Evolutionary conservation across 2,329 filamentous ascomycete species (phyloP), one percentile per base, ranked within the genome.

Genomic region (Passalora sequoiae): DNA sequence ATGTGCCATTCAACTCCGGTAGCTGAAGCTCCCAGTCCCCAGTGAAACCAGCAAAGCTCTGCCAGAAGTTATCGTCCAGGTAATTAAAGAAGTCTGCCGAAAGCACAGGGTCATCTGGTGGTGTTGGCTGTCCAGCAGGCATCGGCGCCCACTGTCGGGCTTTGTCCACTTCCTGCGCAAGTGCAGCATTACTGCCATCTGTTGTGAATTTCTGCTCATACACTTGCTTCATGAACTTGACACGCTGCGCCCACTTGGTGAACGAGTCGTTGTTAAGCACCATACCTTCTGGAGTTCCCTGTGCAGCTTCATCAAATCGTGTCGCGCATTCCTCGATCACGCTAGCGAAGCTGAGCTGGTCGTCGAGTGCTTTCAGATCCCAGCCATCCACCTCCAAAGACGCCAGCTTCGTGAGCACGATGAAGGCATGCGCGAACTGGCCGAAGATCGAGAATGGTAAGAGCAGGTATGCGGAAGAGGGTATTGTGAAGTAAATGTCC

Each of bases 361-460:
- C 46, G 17, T 47, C 46, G 6, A 58, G 29, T 9, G 44, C 46
- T 16, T 45, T 48, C 7, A 55, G 28, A 39, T 59, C 56, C 59
- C 59, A 61, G 27, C 56, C 57, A n/a, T 60, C 57, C 25, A 55
- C 37, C 4, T 62, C 59, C 7, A 62, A 51, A 2, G 52, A 49
- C 4, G 57, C 58, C 4, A 61, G 50, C 17, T 55, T 55, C 2
- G 53, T 57, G 15, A 60, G 44, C 3, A 52, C 49, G 31, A 62
- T 59, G 41, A 61, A 60, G 6, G 47, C 47, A 32, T 61, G 56
- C 6, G 55, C 59, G 31, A 60, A 61, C 37, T 60, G 57, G 7
- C 48, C 57, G 27, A 60, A 60, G 6, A 55, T 45, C 4, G 54
- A 49, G 47, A 61, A 62, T n/a, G 59, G 56, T 4, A 56, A 19